These are phyloP conservation scores for Cladochytrium replicatum DNA, from an alignment of 192 early-diverging fungal species.

Conservation along the genomic window DNA sequence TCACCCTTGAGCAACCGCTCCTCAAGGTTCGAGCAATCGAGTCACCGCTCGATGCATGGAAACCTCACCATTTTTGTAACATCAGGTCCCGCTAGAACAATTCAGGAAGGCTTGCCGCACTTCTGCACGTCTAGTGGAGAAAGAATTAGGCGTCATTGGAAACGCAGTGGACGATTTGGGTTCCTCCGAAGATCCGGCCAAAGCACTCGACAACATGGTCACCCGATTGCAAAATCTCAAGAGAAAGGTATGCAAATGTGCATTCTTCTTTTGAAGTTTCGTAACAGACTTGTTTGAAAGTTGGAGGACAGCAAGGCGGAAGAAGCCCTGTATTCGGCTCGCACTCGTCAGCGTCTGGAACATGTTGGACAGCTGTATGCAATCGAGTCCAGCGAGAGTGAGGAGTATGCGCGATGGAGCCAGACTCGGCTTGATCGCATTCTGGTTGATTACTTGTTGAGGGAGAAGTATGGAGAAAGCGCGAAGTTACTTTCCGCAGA, in stretches of 20 bases:
- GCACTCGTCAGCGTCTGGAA: slow-evolving; percentile 61
- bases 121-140: slow-evolving; percentile 76
- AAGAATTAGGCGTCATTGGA: slow-evolving; percentile 51
- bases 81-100: slow-evolving; percentile 82
- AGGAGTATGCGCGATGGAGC: slow-evolving; percentile 78
- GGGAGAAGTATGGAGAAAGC: slow-evolving; percentile 70
- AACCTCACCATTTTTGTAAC: background rate
- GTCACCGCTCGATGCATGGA: too few species aligned
- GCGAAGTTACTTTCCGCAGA: slow-evolving; percentile 57
- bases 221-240: slow-evolving; percentile 59
- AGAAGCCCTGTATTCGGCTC: slow-evolving; percentile 55
- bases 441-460: slow-evolving; percentile 91
- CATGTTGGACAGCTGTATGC: slow-evolving; percentile 65
- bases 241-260: slow-evolving; percentile 44
- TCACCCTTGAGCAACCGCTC: slow-evolving; percentile 88
- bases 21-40: slow-evolving; percentile 60
- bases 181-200: slow-evolving; percentile 37
- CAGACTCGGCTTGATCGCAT: slow-evolving; percentile 76
- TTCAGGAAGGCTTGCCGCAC: slow-evolving; percentile 60
- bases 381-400: slow-evolving; percentile 52
- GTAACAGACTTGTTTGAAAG: slow-evolving; percentile 21
- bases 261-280: slow-evolving; percentile 1
- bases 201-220: slow-evolving; percentile 54
- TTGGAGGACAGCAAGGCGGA: slow-evolving; percentile 65
- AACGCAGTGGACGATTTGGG: slow-evolving; percentile 35